Conservation (phyloP, 2,329 filamentous ascomycete genomes). For the Rhynchosporium agropyri region DNA sequence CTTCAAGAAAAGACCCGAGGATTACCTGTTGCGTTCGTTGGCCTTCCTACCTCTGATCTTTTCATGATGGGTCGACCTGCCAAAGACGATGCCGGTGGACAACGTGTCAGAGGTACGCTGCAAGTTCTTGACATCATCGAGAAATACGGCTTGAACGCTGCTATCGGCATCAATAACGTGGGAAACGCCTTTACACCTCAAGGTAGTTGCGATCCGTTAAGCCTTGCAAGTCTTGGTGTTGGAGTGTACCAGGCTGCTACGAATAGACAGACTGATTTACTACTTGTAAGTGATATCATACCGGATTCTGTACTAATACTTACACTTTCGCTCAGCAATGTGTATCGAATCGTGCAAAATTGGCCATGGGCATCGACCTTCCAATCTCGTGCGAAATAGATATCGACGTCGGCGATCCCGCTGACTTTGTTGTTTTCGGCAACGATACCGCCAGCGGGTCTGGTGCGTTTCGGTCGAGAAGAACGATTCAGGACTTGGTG, state of each 20-base stretch:
- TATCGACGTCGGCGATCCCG: conserved; percentile 34
- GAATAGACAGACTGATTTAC: conserved; percentile 56
- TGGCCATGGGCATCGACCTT: conserved; percentile 37
- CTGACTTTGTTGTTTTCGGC: conserved; percentile 40
- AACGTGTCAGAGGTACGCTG: conserved; percentile 60
- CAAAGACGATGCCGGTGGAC: conserved; percentile 36
- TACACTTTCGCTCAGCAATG: conserved; percentile 35
- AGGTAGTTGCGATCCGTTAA: conserved; percentile 66
- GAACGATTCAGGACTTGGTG: conserved; percentile 37
- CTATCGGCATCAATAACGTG: conserved; percentile 70
- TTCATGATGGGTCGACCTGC: conserved; percentile 66
- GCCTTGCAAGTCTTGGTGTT: conserved; percentile 63
- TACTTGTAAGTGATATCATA: conserved; percentile 53
- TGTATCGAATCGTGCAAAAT: conserved; percentile 38
- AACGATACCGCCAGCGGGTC: conserved; percentile 21
- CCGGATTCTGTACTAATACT: conserved; percentile 13
- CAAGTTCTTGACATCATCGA: conserved; percentile 63
- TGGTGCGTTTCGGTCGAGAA: conserved; percentile 35
- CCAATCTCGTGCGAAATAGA: conserved; percentile 24
- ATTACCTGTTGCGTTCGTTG: conserved; percentile 67
- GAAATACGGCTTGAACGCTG: conserved; percentile 58
- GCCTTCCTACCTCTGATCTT: conserved; percentile 70
- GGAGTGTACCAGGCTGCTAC: conserved; percentile 70
- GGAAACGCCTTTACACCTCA: conserved; percentile 76
- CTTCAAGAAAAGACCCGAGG: conserved; percentile 52